phyloP scores from a whole-genome alignment of 2,329 filamentous ascomycete species.

The Fusarium abutilonis region DNA sequence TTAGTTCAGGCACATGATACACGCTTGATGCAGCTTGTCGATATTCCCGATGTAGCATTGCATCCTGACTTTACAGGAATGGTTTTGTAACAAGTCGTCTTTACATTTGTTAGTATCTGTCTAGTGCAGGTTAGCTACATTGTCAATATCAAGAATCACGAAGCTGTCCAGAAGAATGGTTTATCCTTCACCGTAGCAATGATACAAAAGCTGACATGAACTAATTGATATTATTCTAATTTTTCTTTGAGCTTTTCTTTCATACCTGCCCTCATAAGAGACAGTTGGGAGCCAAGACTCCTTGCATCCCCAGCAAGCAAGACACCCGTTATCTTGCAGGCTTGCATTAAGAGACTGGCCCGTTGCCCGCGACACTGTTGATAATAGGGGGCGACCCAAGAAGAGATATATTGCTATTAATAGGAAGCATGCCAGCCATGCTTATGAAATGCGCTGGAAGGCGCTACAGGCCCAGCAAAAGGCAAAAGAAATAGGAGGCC shows the following conservation, averaged over 20 bases:
- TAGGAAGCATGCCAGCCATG: neutral
- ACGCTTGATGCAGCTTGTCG: constrained; percentile 1
- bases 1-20: neutral
- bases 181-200: neutral
- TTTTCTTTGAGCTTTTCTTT: neutral
- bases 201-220: neutral
- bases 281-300: neutral
- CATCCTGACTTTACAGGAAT: neutral
- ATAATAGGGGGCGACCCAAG: neutral
- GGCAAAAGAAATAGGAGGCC: neutral
- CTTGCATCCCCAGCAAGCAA: neutral
- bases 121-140: too few species aligned
- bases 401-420: neutral
- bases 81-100: too few species aligned
- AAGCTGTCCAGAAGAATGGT: too few species aligned
- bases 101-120: too few species aligned
- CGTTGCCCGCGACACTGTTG: neutral
- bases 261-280: neutral
- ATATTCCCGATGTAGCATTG: neutral
- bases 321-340: neutral
- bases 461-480: neutral
- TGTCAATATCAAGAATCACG: too few species aligned
- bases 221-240: neutral
- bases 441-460: neutral
- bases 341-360: neutral